A percentile compares a stretch with the other conserved stretches of the same genome.
These are phyloP conservation scores for Nakaseomyces uthaithaninus DNA, from an alignment of 1,139 yeast species.

Conservation along the genomic window DNA sequence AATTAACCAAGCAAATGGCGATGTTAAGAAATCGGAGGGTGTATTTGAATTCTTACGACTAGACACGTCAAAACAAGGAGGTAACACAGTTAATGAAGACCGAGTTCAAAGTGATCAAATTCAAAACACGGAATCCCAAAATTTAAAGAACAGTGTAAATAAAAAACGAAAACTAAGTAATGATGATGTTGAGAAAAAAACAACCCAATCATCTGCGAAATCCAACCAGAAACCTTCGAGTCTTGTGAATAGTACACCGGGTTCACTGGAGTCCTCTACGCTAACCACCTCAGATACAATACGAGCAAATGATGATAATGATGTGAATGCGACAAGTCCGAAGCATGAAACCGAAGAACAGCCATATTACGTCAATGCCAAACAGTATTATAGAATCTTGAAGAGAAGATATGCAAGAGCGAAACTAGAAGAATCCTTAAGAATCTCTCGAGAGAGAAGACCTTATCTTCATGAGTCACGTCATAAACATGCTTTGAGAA, in stretches of 20 bases:
- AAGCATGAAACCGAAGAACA: slow-evolving; percentile 54
- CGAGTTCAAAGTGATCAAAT: background rate
- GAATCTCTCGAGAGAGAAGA: slow-evolving; percentile 81
- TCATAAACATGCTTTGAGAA: slow-evolving; percentile 97
- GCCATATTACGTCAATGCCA: slow-evolving; percentile 96
- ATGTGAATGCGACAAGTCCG: background rate
- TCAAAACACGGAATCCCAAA: background rate
- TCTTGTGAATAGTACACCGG: background rate
- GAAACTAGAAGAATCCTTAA: slow-evolving; percentile 77
- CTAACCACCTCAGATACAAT: background rate
- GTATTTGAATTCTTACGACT: slow-evolving; percentile 3
- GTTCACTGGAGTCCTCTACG: background rate
- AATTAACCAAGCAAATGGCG: too few species aligned
- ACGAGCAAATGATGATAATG: background rate
- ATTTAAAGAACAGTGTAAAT: background rate
- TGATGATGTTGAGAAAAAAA: background rate
- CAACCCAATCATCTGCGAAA: too few species aligned
- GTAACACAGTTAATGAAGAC: background rate
- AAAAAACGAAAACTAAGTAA: slow-evolving; percentile 1
- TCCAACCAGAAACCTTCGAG: too few species aligned
- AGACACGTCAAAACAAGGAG: background rate
- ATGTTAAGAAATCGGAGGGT: background rate
- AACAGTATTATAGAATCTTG: slow-evolving; percentile 89
- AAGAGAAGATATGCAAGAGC: slow-evolving; percentile 93
- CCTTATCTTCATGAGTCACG: slow-evolving; percentile 96